Evolutionary conservation across 306 rosid species (phyloP), one percentile per base, ranked within the genome.

Genomic region (Prunus kanzakura): DNA sequence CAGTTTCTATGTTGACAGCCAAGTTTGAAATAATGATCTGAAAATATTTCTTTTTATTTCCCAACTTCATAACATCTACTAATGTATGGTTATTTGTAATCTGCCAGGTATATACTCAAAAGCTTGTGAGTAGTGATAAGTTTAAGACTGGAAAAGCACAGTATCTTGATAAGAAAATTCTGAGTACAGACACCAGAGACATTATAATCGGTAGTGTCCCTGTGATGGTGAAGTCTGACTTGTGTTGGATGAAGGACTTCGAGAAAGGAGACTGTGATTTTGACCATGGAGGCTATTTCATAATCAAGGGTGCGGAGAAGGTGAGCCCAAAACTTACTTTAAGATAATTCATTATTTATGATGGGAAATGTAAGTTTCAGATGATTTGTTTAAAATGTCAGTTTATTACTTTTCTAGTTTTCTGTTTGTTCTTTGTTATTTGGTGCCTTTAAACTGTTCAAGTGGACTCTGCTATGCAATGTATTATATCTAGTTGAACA

Each of bases 241-340:
- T 95, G 15, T 95, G 99, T 69, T 91, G 96, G 93, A 89, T 84
- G 97, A 95, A 87, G 71, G 97, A 57, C 8, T 89, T 47, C 0
- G 90, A 90, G 69, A 92, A 89, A 78, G 84, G 79, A 69, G 97
- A 95, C 69, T 92, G 97, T 73, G 97, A 95, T 47, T 90, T 88
- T 81, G 99, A 95, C 71, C 89, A 83, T 57, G 99, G 99, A 69
- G 99, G 99, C 50, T 95, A 95, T 76, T 95, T 95, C 77, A 64
- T 92, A 47, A 83, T 95, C 55, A 92, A 95, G 89, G 99, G 99
- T 67, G 96, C 97, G 3, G 97, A 95, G 80, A 95, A 92, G 90
- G 99, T 92, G 80, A 74, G 84, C 85, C 74, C 22, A 2, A 25
- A 64, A 19, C 58, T 69, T 43, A 8, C 54, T 61, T 19, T 65